Conservation (phyloP, 192 early-diverging fungal species). For the Coemansia sp. region DNA sequence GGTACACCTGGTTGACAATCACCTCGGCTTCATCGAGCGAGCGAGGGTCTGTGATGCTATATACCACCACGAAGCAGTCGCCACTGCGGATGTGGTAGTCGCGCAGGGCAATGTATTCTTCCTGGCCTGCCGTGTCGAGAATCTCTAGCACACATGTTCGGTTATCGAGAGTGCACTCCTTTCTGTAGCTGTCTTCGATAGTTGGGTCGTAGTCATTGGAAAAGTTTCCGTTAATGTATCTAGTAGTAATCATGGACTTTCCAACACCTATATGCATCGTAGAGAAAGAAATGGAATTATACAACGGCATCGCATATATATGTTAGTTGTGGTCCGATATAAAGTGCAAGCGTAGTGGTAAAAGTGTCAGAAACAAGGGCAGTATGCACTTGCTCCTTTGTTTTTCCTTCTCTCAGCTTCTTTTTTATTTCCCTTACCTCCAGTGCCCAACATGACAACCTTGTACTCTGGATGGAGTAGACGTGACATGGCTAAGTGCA, state of each 20-base stretch:
- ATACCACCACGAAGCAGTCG: constrained; percentile 82
- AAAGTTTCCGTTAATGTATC: constrained; percentile 91
- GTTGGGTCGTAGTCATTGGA: constrained; percentile 94
- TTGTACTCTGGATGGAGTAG: constrained; percentile 78
- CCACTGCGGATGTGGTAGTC: constrained; percentile 89
- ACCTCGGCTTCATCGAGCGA: constrained; percentile 67
- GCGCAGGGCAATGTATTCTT: constrained; percentile 74
- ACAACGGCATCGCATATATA: not conserved
- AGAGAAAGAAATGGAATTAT: not conserved
- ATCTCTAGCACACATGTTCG: constrained; percentile 82
- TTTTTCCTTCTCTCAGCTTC: too few relatives aligned
- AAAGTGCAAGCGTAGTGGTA: too few relatives aligned
- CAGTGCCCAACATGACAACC: constrained; percentile 90
- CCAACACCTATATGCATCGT: constrained; percentile 56
- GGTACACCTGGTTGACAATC: constrained; percentile 70
- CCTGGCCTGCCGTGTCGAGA: constrained; percentile 89
- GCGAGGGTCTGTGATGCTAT: constrained; percentile 58
- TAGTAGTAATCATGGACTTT: constrained; percentile 88
- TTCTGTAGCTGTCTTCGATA: constrained; percentile 88
- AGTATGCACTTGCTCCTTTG: too few relatives aligned
- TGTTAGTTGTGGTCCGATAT: too few relatives aligned
- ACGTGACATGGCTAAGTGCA: constrained; percentile 48
- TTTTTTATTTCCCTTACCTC: constrained; percentile 70
- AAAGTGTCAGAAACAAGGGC: too few relatives aligned
- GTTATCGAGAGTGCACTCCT: constrained; percentile 79